These are phyloP conservation scores for Blastobotrys malaysiensis DNA, from an alignment of 1,139 yeast species.

Conservation along the genomic window DNA sequence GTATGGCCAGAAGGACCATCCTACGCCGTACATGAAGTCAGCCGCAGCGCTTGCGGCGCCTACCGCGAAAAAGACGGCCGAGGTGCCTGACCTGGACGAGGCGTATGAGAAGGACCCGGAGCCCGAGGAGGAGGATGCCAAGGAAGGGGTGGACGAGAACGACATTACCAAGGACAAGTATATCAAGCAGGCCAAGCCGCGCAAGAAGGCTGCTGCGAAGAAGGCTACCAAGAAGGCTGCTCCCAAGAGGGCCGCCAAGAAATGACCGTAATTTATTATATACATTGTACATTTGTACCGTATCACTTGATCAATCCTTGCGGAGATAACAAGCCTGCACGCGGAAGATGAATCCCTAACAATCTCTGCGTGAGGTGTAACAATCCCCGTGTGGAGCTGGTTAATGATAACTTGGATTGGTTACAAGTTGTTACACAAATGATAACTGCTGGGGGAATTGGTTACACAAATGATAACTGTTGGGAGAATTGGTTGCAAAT, in stretches of 20 bases:
- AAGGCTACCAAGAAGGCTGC: slow-evolving; percentile 19
- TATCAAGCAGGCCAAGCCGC: slow-evolving; percentile 40
- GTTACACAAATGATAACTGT: no score
- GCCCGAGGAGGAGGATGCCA: slow-evolving; percentile 48
- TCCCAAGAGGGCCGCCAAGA: slow-evolving; percentile 7
- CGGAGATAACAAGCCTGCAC: no score
- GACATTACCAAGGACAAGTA: slow-evolving; percentile 52
- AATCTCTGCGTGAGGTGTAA: no score
- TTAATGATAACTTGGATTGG: no score
- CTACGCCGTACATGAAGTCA: slow-evolving; percentile 75
- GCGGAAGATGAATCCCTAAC: no score
- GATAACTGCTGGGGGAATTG: no score
- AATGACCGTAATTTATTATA: not conserved
- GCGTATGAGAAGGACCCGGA: slow-evolving; percentile 55
- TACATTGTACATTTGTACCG: no score
- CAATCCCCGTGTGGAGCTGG: no score
- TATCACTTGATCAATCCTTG: no score
- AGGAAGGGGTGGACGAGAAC: slow-evolving; percentile 37
- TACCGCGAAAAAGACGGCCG: slow-evolving; percentile 23
- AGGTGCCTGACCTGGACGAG: slow-evolving; percentile 56
- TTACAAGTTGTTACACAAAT: no score
- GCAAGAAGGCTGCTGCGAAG: slow-evolving; percentile 5
- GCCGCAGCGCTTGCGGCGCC: slow-evolving; percentile 43
- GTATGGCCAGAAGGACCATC: slow-evolving; percentile 73
- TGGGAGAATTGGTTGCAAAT: no score